Evolutionary conservation across 106 monocot genomes (phyloP).

Genomic region (Amphibolis antarctica): DNA sequence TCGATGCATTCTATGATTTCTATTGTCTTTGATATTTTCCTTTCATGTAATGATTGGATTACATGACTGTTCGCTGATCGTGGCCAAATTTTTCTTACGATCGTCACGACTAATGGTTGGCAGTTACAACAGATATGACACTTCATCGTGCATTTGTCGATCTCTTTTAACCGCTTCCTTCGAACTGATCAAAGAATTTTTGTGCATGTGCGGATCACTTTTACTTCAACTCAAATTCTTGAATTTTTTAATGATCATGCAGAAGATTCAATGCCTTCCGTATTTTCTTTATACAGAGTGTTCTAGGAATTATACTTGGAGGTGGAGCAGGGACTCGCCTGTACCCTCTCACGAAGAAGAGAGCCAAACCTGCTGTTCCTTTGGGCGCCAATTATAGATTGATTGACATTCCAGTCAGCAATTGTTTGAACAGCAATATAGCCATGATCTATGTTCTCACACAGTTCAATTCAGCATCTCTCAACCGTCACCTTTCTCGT

Average conservation of each 20-base stretch:
- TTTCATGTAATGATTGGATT: no score
- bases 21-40: no score
- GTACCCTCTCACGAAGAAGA: constrained; percentile 93
- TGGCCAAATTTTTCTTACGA: no score
- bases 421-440: constrained; percentile 92
- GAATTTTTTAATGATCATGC: neutral
- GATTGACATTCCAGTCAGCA: constrained; percentile 98
- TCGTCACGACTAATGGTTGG: no score
- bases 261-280: neutral
- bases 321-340: constrained; percentile 92
- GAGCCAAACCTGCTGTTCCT: constrained; percentile 95
- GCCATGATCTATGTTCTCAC: constrained; percentile 95
- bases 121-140: no score
- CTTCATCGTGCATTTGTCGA: no score
- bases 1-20: no score
- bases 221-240: neutral
- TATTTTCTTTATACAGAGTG: constrained; percentile 49
- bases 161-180: no score
- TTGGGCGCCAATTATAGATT: constrained; percentile 90
- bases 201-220: neutral
- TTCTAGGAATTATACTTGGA: constrained; percentile 89
- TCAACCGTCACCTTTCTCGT: constrained; percentile 91
- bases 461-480: constrained; percentile 96
- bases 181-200: no score
- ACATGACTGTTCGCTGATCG: no score